Conservation (phyloP, 2,329 filamentous ascomycete genomes). For the Ophiostoma tasmaniense region DNA sequence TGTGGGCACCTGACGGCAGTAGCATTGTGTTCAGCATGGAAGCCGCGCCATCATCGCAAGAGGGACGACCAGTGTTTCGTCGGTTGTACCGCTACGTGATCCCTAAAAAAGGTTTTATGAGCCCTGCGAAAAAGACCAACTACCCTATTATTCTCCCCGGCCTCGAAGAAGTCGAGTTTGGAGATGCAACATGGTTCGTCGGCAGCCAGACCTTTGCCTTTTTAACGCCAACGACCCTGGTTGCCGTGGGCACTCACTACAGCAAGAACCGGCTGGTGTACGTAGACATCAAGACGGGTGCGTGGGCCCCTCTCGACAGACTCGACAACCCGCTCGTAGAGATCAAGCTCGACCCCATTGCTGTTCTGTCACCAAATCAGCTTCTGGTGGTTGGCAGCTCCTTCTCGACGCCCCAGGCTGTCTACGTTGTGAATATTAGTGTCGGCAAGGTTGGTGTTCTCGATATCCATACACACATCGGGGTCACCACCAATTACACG, state of each 20-base stretch:
- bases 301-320: slow-evolving; percentile 28
- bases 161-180: slow-evolving; percentile 35
- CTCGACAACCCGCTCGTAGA: slow-evolving; percentile 25
- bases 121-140: no score
- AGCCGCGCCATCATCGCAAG: slow-evolving; percentile 23
- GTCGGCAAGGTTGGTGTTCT: slow-evolving; percentile 22
- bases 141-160: slow-evolving; percentile 11
- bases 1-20: slow-evolving; percentile 40
- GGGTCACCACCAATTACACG: slow-evolving; percentile 19
- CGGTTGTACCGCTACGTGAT: not conserved
- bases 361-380: slow-evolving; percentile 28
- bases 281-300: slow-evolving; percentile 30
- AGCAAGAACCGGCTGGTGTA: slow-evolving; percentile 31
- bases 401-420: slow-evolving; percentile 24
- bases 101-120: not conserved
- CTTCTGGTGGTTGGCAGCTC: slow-evolving; percentile 34
- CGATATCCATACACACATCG: not conserved
- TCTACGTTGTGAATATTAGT: slow-evolving; percentile 28
- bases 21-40: slow-evolving; percentile 42
- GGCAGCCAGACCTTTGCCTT: slow-evolving; percentile 34
- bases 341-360: slow-evolving; percentile 27
- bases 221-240: slow-evolving; percentile 29
- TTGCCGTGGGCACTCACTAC: slow-evolving; percentile 29
- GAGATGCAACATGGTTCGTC: slow-evolving; percentile 26
- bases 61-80: slow-evolving; percentile 12